Percentiles rank a stretch among this genome's conserved stretches.
Conservation (phyloP, 176 grass and related monocot genomes). For the Panicum miliaceum region DNA sequence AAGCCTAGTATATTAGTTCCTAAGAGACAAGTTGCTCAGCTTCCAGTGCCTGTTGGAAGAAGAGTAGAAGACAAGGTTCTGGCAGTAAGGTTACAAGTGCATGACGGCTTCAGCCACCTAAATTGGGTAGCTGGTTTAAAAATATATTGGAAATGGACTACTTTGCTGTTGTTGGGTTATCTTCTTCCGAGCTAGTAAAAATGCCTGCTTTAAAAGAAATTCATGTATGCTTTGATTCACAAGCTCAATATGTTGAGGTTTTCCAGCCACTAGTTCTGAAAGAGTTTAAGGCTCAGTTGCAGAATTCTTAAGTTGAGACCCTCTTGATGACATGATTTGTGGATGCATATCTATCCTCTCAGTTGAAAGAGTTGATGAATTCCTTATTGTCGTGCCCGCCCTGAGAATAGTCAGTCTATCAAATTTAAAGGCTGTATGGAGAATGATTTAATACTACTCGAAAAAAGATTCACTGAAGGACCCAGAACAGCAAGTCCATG, state of each 20-base stretch:
- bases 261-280: constrained; percentile 93
- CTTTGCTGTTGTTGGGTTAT: constrained; percentile 70
- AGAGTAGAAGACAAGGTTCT: constrained; percentile 59
- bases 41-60: constrained; percentile 67
- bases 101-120: constrained; percentile 70
- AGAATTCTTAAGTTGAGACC: constrained; percentile 71
- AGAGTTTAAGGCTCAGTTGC: constrained; percentile 95
- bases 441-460: constrained; percentile 93
- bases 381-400: constrained; percentile 81
- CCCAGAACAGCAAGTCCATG: constrained; percentile 65
- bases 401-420: constrained; percentile 60
- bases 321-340: constrained; percentile 74
- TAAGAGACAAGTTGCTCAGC: constrained; percentile 77
- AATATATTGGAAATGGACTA: constrained; percentile 91
- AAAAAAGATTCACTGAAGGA: constrained; percentile 78
- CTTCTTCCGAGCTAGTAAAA: constrained; percentile 52
- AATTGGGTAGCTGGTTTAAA: constrained; percentile 82
- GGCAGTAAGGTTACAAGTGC: constrained; percentile 46
- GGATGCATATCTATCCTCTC: constrained; percentile 74
- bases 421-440: constrained; percentile 69
- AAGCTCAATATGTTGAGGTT: constrained; percentile 84
- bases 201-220: constrained; percentile 71
- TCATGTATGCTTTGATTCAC: constrained; percentile 79
- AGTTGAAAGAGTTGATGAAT: constrained; percentile 96
- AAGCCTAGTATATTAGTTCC: constrained; percentile 61